These are phyloP conservation scores for Psilocybe tampanensis DNA, from an alignment of 768 basidiomycete species.

Conservation along the genomic window DNA sequence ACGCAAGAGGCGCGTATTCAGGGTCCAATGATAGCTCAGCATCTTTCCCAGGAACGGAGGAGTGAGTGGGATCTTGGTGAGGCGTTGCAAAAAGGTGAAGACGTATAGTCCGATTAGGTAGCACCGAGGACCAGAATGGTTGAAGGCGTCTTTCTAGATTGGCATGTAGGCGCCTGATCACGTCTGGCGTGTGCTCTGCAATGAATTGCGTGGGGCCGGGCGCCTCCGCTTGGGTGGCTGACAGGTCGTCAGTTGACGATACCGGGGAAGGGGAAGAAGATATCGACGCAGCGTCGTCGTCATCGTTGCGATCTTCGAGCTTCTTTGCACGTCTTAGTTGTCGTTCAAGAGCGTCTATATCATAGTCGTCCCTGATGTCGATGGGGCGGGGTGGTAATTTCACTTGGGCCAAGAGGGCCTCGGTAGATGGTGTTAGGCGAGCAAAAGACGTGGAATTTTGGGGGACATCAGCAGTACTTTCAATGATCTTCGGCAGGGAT, in stretches of 20 bases:
- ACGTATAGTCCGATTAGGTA: conserved; percentile 63
- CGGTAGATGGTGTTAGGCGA: conserved; percentile 42
- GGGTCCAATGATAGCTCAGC: conserved; percentile 23
- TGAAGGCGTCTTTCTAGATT: conserved; percentile 79
- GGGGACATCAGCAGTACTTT: conserved; percentile 29
- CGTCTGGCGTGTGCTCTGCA: conserved; percentile 17
- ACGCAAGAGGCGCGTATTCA: conserved; percentile 47
- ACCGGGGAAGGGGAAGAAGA: conserved; percentile 21
- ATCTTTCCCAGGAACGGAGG: conserved; percentile 18
- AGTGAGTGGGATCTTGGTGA: conserved; percentile 21
- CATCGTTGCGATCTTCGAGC: background rate
- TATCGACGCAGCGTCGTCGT: conserved; percentile 11
- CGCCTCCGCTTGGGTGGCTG: background rate
- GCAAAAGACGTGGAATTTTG: conserved; percentile 30
- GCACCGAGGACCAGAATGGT: conserved; percentile 79
- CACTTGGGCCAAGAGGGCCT: conserved; percentile 47
- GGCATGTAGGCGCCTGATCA: conserved; percentile 58
- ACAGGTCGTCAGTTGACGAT: conserved; percentile 6
- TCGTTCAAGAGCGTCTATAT: conserved; percentile 57
- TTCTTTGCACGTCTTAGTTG: conserved; percentile 42
- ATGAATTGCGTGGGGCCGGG: background rate
- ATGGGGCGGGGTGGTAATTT: conserved; percentile 58
- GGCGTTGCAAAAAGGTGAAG: conserved; percentile 59
- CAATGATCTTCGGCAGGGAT: conserved; percentile 62
- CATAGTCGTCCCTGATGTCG: conserved; percentile 63